These are phyloP conservation scores for Trametes punicea DNA, from an alignment of 768 basidiomycete genomes.

Conservation along the genomic window DNA sequence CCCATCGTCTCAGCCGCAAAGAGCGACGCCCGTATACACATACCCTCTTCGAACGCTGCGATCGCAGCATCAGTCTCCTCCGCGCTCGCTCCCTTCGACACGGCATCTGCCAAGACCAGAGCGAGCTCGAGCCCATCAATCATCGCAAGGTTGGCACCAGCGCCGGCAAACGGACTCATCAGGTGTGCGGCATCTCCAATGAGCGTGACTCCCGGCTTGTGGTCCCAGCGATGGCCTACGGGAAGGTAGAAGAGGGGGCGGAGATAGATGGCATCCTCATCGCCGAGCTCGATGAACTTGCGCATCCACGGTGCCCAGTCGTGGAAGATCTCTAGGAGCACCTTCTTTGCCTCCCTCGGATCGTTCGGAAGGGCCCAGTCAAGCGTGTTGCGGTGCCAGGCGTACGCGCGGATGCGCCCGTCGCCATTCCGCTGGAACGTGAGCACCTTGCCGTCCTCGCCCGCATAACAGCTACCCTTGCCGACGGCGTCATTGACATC, in stretches of 20 bases:
- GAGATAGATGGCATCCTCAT: not conserved
- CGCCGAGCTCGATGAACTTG: constrained; percentile 4
- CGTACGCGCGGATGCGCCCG: constrained; percentile 18
- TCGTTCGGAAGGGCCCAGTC: constrained; percentile 8
- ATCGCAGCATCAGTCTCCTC: not conserved
- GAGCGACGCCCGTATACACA: not conserved
- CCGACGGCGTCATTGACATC: constrained; percentile 7
- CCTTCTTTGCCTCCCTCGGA: constrained; percentile 10
- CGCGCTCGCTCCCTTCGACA: not conserved
- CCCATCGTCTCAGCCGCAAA: not conserved
- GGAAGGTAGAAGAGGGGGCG: constrained; percentile 16
- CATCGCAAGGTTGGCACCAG: constrained; percentile 38
- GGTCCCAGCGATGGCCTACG: constrained; percentile 10
- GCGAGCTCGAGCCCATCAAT: constrained; percentile 24
- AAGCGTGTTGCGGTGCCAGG: constrained; percentile 10
- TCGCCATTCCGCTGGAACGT: constrained; percentile 13
- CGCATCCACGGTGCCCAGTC: constrained; percentile 16
- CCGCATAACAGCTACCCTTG: not conserved
- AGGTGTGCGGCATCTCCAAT: constrained; percentile 34
- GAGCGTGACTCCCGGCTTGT: constrained; percentile 6
- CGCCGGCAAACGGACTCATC: constrained; percentile 37
- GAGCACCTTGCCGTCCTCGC: constrained; percentile 1
- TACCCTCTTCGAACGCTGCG: not conserved
- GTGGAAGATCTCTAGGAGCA: not conserved
- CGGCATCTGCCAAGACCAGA: constrained; percentile 6